Conservation (phyloP, 2,329 filamentous ascomycete species). For the Lachnellula willkommii region DNA sequence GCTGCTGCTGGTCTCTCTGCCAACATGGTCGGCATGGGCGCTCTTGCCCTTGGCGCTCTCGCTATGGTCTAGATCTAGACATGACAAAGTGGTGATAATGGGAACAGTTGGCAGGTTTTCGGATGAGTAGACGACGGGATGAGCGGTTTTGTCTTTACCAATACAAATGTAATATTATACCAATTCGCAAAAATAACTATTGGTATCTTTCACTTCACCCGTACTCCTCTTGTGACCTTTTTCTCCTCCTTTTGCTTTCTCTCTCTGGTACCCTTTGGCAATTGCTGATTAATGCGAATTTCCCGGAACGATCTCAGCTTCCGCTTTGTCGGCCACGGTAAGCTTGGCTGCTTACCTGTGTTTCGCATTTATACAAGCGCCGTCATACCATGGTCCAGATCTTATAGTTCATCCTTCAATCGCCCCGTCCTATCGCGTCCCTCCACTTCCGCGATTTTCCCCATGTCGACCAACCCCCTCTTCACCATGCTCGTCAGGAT, state of each 20-base stretch:
- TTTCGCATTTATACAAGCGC: too few relatives aligned
- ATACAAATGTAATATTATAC: too few relatives aligned
- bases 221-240: too few relatives aligned
- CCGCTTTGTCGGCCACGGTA: neutral
- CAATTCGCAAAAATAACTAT: too few relatives aligned
- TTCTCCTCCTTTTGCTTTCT: too few relatives aligned
- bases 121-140: neutral
- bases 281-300: too few relatives aligned
- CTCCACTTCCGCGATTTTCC: conserved; percentile 22
- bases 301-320: too few relatives aligned
- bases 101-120: neutral
- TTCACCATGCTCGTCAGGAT: conserved; percentile 73
- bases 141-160: too few relatives aligned
- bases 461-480: conserved; percentile 41
- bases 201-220: too few relatives aligned
- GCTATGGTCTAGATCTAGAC: neutral
- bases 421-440: conserved; percentile 16
- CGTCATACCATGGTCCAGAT: neutral
- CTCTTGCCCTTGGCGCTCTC: conserved; percentile 1
- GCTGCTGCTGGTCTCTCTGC: neutral
- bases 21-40: neutral
- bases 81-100: neutral
- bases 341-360: neutral
- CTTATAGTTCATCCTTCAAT: conserved; percentile 24
- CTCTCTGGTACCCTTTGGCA: too few relatives aligned